Evolutionary conservation across 1,284 basidiomycete species (phyloP), one percentile per base, ranked within the genome.

Genomic region (Ustilago xerochloae): DNA sequence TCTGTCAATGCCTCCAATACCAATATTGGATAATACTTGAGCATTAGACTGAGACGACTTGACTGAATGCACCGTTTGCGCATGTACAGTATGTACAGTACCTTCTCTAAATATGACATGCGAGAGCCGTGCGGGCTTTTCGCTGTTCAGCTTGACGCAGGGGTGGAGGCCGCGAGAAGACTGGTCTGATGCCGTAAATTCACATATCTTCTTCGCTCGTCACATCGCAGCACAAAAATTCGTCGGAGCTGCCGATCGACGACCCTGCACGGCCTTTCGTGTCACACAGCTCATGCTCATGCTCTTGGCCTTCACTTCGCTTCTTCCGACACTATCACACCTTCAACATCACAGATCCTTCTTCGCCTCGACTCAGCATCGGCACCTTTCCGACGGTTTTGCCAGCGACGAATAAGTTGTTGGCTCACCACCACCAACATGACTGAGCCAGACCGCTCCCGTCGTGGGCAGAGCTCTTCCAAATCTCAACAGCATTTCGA

Each of bases 401-500:
- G 50, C 18, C 16, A 33, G 12, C 16, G 16, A n/a, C 18, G 18
- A 15, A 6, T n/a, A n/a, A n/a, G n/a, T n/a, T n/a, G n/a, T 43
- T 43, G 24, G n/a, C 45, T 13, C 10, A 12, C 20, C 28, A 24
- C 24, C 52, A 45, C 8, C n/a, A n/a, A n/a, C 53, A 63, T 70
- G 67, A 29, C 61, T 32, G 61, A 70, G 39, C 61, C 38, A 47
- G 52, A 64, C 45, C 57, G 61, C 26, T 53, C 61, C 16, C 61
- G 57, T 20, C 67, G 61, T 18, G 52, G 49, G 6, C 57, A 60
- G 43, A 18, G 54, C 36, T 65, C 59, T 9, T 55, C 60, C 52
- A 58, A 51, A 13, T 63, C 63, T 8, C 64, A 61, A 35, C 73
- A 71, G 50, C 67, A 48, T 22, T 75, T 75, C 54, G 66, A 77